Percentiles rank a stretch among this genome's conserved stretches.
Conservation (phyloP, 139 green algal genomes). For the Dunaliella sp. region DNA sequence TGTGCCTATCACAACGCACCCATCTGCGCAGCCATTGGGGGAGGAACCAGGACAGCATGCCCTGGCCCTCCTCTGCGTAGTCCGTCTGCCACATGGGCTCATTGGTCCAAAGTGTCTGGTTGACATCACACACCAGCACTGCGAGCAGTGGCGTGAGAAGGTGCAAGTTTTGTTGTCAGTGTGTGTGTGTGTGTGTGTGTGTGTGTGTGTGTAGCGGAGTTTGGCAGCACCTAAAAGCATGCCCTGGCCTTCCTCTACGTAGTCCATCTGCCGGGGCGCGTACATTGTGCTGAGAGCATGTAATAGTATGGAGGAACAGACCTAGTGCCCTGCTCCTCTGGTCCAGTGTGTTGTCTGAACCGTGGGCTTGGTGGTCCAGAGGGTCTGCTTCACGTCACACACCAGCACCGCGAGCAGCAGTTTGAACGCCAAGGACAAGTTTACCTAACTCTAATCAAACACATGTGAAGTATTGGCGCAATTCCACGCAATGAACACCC, state of each 20-base stretch:
- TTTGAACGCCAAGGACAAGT: too few relatives aligned
- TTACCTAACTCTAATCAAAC: too few relatives aligned
- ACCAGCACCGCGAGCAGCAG: constrained; percentile 46
- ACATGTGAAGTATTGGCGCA: too few relatives aligned
- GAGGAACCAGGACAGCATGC: constrained; percentile 6
- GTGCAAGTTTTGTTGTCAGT: background rate
- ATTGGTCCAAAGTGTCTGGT: constrained; percentile 23
- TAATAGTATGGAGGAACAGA: too few relatives aligned
- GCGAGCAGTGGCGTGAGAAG: constrained; percentile 16
- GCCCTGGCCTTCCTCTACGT: background rate
- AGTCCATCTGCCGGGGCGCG: background rate
- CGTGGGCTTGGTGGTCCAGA: constrained; percentile 14
- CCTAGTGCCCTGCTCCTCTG: too few relatives aligned
- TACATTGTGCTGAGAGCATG: background rate
- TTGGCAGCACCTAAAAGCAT: background rate
- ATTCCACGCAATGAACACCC: too few relatives aligned
- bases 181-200: too few relatives aligned
- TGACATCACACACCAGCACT: constrained; percentile 56
- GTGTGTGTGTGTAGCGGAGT: too few relatives aligned
- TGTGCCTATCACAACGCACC: too few relatives aligned
- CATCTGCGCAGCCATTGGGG: constrained; percentile 1
- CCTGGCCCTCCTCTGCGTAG: constrained; percentile 10
- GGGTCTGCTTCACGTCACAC: constrained; percentile 42
- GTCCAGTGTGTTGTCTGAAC: too few relatives aligned
- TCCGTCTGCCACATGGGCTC: background rate